These are phyloP conservation scores for Debaryomycetaceae sp. DNA, from an alignment of 1,139 yeast species.

Conservation along the genomic window DNA sequence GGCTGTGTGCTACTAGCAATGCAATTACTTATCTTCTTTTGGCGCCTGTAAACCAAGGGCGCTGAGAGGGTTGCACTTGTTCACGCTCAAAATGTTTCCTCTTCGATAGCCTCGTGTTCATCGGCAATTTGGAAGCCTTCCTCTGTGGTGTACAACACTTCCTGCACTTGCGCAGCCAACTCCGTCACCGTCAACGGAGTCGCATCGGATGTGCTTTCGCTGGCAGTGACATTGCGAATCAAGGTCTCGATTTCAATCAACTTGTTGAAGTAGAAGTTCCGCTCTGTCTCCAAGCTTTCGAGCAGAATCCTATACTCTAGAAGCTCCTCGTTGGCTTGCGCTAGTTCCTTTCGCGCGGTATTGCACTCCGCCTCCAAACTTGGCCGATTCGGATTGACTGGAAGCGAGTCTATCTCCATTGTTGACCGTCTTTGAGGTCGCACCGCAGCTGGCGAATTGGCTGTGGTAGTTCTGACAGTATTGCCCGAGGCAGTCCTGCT, in stretches of 20 bases:
- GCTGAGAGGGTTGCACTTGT: conserved; percentile 1
- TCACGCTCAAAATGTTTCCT: conserved; percentile 9
- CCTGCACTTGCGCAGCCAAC: conserved; percentile 61
- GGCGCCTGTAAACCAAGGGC: too few relatives aligned
- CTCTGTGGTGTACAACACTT: conserved; percentile 73
- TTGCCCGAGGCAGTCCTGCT: too few relatives aligned
- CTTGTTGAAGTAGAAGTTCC: conserved; percentile 88
- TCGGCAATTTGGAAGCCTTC: conserved; percentile 62
- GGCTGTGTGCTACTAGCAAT: too few relatives aligned
- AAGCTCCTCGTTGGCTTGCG: conserved; percentile 37
- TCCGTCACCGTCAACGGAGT: conserved; percentile 29
- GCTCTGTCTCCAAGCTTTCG: conserved; percentile 65
- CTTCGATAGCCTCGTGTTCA: conserved; percentile 13
- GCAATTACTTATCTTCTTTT: too few relatives aligned
- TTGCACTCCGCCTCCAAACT: too few relatives aligned
- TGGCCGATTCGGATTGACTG: too few relatives aligned
- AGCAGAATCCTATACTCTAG: conserved; percentile 49
- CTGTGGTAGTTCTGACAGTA: too few relatives aligned
- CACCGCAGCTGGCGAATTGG: too few relatives aligned
- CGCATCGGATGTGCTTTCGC: conserved; percentile 22
- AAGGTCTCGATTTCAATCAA: conserved; percentile 83
- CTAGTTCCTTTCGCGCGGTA: background rate
- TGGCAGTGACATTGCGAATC: conserved; percentile 56
- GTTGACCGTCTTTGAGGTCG: too few relatives aligned
- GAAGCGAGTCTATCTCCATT: too few relatives aligned